phyloP scores from a whole-genome alignment of 2,329 filamentous ascomycete genomes.

The Talaromyces sp. region DNA sequence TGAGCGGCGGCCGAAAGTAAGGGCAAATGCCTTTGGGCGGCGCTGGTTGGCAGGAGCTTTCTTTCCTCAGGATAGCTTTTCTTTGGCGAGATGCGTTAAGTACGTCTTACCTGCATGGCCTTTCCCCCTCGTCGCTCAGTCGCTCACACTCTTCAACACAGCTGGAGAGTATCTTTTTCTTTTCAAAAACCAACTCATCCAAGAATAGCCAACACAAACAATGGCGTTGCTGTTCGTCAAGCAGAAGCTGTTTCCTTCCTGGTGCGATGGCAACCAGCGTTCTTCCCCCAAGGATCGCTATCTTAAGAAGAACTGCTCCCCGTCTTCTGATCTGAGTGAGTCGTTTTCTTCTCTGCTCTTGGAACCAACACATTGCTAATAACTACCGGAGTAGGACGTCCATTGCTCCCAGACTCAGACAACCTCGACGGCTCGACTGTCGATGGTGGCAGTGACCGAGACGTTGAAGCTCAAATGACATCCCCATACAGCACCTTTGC shows the following conservation, averaged over 20 bases:
- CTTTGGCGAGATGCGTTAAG: not conserved
- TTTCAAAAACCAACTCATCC: not conserved
- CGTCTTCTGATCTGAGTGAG: constrained; percentile 12
- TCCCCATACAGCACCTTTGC: constrained; percentile 30
- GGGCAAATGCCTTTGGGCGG: not conserved
- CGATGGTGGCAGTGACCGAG: constrained; percentile 19
- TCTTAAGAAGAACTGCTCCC: constrained; percentile 6
- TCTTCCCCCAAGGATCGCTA: constrained; percentile 13
- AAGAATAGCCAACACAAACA: no score
- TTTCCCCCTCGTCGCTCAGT: no score
- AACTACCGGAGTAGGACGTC: constrained; percentile 21
- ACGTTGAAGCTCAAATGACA: constrained; percentile 25
- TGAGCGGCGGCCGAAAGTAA: not conserved
- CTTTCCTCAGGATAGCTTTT: not conserved
- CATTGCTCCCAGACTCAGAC: constrained; percentile 23
- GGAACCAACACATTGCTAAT: not conserved
- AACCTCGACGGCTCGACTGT: constrained; percentile 15
- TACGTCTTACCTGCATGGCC: not conserved
- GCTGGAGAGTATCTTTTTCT: not conserved
- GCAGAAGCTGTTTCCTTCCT: constrained; percentile 28
- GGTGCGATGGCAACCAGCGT: not conserved
- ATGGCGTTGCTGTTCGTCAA: constrained; percentile 37
- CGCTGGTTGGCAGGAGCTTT: not conserved
- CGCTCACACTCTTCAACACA: no score
- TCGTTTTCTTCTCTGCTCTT: not conserved